Evolutionary conservation across 73 alveolate species (phyloP).

Genomic region (Tetrahymena borealis): DNA sequence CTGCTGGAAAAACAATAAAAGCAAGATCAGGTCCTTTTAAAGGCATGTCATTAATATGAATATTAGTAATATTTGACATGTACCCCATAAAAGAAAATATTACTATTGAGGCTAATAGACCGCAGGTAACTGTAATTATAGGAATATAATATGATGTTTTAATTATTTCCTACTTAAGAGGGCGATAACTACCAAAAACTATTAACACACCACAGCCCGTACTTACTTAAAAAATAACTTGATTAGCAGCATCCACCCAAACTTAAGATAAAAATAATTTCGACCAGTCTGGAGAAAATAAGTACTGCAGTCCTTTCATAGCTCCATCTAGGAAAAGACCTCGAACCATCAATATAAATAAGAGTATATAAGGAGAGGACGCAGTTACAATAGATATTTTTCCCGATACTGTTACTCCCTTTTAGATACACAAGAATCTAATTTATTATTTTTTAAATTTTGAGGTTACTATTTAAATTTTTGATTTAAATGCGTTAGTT

Average conservation of each 20-base stretch:
- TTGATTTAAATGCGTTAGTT: neutral
- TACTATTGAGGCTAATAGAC: conserved; percentile 46
- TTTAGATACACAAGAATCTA: conserved; percentile 3
- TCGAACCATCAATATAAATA: conserved; percentile 40
- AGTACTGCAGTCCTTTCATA: conserved; percentile 30
- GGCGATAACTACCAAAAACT: conserved; percentile 40
- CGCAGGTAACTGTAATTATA: conserved; percentile 36
- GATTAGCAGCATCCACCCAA: conserved; percentile 61
- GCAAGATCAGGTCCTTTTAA: conserved; percentile 54
- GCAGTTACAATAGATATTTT: conserved; percentile 43
- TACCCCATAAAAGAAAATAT: conserved; percentile 50
- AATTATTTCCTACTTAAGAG: conserved; percentile 9
- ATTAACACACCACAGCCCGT: conserved; percentile 38
- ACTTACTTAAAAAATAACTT: conserved; percentile 36
- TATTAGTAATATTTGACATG: neutral
- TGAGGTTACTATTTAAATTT: too few species aligned
- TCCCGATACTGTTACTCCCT: conserved; percentile 47
- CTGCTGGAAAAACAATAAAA: conserved; percentile 56
- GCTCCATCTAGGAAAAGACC: conserved; percentile 54
- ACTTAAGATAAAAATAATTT: conserved; percentile 23
- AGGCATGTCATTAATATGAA: conserved; percentile 43
- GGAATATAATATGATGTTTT: conserved; percentile 38
- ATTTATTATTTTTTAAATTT: too few species aligned
- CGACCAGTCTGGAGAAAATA: conserved; percentile 43
- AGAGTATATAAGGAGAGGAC: conserved; percentile 45